Evolutionary conservation across 768 basidiomycete genomes (phyloP).

Genomic region (Neoboletus subvelutipes): DNA sequence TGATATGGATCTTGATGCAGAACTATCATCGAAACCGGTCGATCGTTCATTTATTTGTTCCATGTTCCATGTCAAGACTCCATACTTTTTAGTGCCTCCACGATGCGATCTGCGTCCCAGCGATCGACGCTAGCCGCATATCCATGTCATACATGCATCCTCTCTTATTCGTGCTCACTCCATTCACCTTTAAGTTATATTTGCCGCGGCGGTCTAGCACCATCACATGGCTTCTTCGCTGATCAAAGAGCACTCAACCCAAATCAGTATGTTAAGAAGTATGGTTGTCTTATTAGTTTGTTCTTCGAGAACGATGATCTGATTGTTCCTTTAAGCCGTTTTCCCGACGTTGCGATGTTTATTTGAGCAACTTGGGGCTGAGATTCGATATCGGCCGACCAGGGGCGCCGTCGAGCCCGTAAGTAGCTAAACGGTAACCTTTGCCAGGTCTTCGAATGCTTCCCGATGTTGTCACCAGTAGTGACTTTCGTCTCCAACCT

Average conservation of each 20-base stretch:
- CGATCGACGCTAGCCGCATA: slow-evolving; percentile 16
- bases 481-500: slow-evolving; percentile 15
- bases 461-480: slow-evolving; percentile 9
- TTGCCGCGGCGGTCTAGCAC: neutral
- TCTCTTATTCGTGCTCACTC: neutral
- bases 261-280: slow-evolving; percentile 24
- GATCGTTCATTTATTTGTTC: slow-evolving; percentile 22
- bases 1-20: slow-evolving; percentile 14
- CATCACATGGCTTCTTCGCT: slow-evolving; percentile 20
- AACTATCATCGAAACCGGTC: slow-evolving; percentile 21
- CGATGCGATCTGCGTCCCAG: slow-evolving; percentile 11
- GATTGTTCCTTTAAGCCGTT: slow-evolving; percentile 12
- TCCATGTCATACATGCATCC: neutral
- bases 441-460: slow-evolving; percentile 12
- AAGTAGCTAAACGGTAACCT: slow-evolving; percentile 21
- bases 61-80: neutral
- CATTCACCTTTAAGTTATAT: neutral
- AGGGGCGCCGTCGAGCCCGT: slow-evolving; percentile 7
- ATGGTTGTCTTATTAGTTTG: slow-evolving; percentile 19
- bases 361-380: slow-evolving; percentile 1
- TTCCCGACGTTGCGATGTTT: slow-evolving; percentile 7
- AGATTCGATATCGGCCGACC: slow-evolving; percentile 11
- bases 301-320: slow-evolving; percentile 14
- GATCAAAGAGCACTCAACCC: slow-evolving; percentile 22
- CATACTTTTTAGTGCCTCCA: slow-evolving; percentile 1